Conservation (phyloP, 139 green algal genomes). For the Bryopsis sp. region DNA sequence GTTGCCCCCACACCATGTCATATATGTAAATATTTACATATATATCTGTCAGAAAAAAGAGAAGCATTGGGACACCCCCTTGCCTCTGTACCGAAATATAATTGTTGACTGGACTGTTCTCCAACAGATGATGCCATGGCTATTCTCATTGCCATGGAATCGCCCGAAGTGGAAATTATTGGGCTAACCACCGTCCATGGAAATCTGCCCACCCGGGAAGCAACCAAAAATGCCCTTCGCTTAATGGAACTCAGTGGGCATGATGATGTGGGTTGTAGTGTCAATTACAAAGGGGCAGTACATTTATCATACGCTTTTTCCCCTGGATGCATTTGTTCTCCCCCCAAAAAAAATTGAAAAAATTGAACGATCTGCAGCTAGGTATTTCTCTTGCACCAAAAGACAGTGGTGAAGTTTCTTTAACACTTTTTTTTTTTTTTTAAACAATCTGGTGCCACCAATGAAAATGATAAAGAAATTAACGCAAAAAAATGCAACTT, state of each 20-base stretch:
- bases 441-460: no score
- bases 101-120: neutral
- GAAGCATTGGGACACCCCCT: neutral
- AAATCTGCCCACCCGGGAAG: constrained; percentile 57
- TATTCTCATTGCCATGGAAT: constrained; percentile 65
- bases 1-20: neutral
- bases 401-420: no score
- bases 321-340: neutral
- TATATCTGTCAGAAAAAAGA: neutral
- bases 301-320: no score
- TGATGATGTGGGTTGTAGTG: neutral
- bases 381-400: no score
- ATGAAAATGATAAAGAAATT: no score
- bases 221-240: constrained; percentile 67
- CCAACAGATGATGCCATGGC: constrained; percentile 68
- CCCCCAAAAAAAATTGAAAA: neutral
- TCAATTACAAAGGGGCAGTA: no score
- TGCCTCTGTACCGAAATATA: neutral
- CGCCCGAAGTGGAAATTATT: constrained; percentile 59
- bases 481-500: no score
- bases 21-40: neutral
- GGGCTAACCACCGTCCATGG: constrained; percentile 75
- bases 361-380: no score
- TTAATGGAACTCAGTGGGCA: constrained; percentile 4
- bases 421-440: no score